Percentiles rank a stretch among this genome's conserved stretches.
These are phyloP conservation scores for Candida sojae DNA, from an alignment of 1,139 yeast species.

Conservation along the genomic window DNA sequence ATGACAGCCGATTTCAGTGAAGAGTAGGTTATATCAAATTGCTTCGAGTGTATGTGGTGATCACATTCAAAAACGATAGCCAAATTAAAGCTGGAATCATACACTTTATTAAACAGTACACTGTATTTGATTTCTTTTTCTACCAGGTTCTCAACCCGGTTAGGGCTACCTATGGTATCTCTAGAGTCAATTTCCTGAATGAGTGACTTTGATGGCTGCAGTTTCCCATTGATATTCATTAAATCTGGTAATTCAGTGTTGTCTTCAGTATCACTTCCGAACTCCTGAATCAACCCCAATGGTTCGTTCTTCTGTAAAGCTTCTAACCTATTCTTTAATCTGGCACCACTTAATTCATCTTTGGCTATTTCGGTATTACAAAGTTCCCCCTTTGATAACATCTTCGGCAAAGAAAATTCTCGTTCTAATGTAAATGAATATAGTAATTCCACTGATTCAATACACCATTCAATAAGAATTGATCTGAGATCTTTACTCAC, in stretches of 20 bases:
- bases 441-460: slow-evolving; percentile 65
- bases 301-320: slow-evolving; percentile 42
- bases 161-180: neutral
- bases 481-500: slow-evolving; percentile 50
- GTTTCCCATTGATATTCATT: slow-evolving; percentile 16
- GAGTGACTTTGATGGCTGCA: slow-evolving; percentile 22
- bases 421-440: slow-evolving; percentile 41
- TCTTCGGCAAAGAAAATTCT: slow-evolving; percentile 57
- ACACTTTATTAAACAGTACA: slow-evolving; percentile 3
- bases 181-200: slow-evolving; percentile 39
- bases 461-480: slow-evolving; percentile 60
- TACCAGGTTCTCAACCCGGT: too few species aligned
- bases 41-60: neutral
- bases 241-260: slow-evolving; percentile 19
- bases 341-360: slow-evolving; percentile 33
- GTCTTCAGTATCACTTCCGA: slow-evolving; percentile 19
- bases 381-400: slow-evolving; percentile 60
- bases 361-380: slow-evolving; percentile 35
- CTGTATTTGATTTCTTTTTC: slow-evolving; percentile 2
- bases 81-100: slow-evolving; percentile 3
- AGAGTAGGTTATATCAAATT: slow-evolving; percentile 4
- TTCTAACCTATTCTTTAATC: slow-evolving; percentile 33
- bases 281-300: slow-evolving; percentile 42
- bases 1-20: slow-evolving; percentile 2
- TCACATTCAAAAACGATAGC: slow-evolving; percentile 5